phyloP scores from a whole-genome alignment of 2,329 filamentous ascomycete species.

The Trichoderma atrobrunneum region DNA sequence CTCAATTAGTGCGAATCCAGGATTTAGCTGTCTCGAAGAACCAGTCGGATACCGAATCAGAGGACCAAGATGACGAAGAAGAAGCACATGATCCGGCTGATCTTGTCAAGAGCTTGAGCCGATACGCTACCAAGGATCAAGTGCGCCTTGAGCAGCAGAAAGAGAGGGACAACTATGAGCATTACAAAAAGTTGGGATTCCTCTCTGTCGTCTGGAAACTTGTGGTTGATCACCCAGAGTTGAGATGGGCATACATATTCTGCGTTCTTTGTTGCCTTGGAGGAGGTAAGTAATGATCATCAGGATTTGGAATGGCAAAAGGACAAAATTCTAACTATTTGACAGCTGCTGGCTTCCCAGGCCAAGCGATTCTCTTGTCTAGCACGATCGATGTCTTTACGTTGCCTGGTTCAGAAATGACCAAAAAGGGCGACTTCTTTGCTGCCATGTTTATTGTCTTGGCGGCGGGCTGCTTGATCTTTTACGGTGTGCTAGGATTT shows the following conservation, averaged over 20 bases:
- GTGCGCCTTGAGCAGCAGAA: slow-evolving; percentile 33
- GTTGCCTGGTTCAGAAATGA: slow-evolving; percentile 32
- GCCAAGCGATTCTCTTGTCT: slow-evolving; percentile 43
- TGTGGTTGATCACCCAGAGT: slow-evolving; percentile 37
- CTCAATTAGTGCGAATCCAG: slow-evolving; percentile 46
- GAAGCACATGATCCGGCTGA: slow-evolving; percentile 22
- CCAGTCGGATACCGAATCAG: slow-evolving; percentile 23
- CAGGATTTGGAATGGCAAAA: background rate
- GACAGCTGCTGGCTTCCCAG: slow-evolving; percentile 39
- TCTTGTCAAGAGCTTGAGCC: slow-evolving; percentile 31
- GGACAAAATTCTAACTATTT: background rate
- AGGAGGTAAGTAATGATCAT: slow-evolving; percentile 24
- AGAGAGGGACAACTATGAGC: slow-evolving; percentile 32
- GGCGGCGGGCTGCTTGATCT: slow-evolving; percentile 43
- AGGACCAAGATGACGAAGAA: slow-evolving; percentile 26
- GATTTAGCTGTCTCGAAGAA: slow-evolving; percentile 32
- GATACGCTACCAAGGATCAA: slow-evolving; percentile 31
- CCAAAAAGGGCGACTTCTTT: slow-evolving; percentile 48
- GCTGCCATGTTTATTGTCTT: slow-evolving; percentile 55
- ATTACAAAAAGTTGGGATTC: slow-evolving; percentile 37
- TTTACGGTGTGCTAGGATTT: slow-evolving; percentile 42
- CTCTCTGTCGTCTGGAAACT: slow-evolving; percentile 33
- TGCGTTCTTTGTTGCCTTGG: slow-evolving; percentile 32
- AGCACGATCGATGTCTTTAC: slow-evolving; percentile 43
- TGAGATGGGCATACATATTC: slow-evolving; percentile 36